These are phyloP conservation scores for Aureobasidium pullulans DNA, from an alignment of 2,329 filamentous ascomycete genomes.

Conservation along the genomic window DNA sequence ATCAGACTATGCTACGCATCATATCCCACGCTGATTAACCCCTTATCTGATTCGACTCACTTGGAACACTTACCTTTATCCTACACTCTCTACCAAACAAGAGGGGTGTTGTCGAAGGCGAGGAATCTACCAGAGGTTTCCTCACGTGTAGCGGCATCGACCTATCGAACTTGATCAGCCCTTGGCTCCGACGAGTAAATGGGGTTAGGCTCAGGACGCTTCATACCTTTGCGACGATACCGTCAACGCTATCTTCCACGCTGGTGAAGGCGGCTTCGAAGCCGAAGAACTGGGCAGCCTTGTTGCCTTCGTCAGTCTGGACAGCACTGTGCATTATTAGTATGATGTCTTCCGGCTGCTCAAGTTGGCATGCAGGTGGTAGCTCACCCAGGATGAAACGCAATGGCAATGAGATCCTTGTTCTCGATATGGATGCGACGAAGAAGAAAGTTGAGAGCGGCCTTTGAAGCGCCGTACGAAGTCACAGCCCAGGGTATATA, in stretches of 20 bases:
- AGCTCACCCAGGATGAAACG: not conserved
- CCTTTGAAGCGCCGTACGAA: constrained; percentile 41
- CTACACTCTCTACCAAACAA: not conserved
- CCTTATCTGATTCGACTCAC: too few relatives aligned
- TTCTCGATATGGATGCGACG: constrained; percentile 33
- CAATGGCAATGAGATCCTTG: not conserved
- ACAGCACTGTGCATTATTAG: not conserved
- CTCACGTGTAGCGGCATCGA: not conserved
- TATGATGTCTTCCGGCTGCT: not conserved
- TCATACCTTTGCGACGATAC: not conserved
- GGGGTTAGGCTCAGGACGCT: not conserved
- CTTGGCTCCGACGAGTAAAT: too few relatives aligned
- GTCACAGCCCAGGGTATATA: constrained; percentile 24
- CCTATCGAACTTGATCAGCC: not conserved
- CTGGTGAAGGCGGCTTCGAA: too few relatives aligned
- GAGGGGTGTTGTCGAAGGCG: not conserved
- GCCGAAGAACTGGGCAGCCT: not conserved
- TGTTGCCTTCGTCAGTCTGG: not conserved
- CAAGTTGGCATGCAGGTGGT: not conserved
- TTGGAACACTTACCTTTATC: too few relatives aligned
- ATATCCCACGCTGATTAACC: too few relatives aligned
- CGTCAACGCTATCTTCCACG: not conserved
- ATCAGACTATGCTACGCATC: too few relatives aligned
- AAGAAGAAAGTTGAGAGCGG: constrained; percentile 31
- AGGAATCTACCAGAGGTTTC: not conserved